Evolutionary conservation across 108 stramenopile species (phyloP), one percentile per base, ranked within the genome.

Genomic region (Aurantiochytrium sp.): DNA sequence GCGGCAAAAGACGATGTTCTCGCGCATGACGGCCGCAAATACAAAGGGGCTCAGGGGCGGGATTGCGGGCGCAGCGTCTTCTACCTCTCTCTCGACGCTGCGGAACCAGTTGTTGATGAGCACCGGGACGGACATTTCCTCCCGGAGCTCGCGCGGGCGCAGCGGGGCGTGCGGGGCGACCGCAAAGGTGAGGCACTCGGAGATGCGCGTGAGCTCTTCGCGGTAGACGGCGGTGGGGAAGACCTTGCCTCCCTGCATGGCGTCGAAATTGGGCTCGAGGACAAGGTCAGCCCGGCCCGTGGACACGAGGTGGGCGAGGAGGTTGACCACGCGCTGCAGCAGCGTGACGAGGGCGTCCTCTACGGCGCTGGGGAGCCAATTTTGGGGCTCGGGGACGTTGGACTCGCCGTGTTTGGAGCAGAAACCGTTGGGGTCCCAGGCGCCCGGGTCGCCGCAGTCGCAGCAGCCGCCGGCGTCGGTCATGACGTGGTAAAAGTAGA

Each of bases 391-490:
- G 39, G 73, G 39, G 12, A 48, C 39, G 30, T 81, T 81, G 1
- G 27, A 81, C 45, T 81, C 36, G 3, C 93, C 93, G 81, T 94
- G 94, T 32, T 69, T 87, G 48, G 55, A 8, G 85, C 95, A 95
- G 91, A 86, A 96, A 30, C 98, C 98, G 12, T 87, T 86, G 8
- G 95, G 95, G 85, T 96, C 96, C 98, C 98, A 99, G 1, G 98
- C 98, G 91, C 97, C 97, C 0, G 93, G 93, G 93, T 98, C 98
- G 8, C 98, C 98, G 87, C 98, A 99, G 91, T 99, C 97, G 73
- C 98, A 99, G 91, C 98, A 99, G 22, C 97, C 98, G 1, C 96
- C 98, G 30, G 97, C 96, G 45, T 81, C 73, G 17, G 73, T 81
- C 91, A 95, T 96, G 36, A 96, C 95, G 86, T 96, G 96, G 87